phyloP scores from a whole-genome alignment of 2,329 filamentous ascomycete species.

The Monilinia fructigena region DNA sequence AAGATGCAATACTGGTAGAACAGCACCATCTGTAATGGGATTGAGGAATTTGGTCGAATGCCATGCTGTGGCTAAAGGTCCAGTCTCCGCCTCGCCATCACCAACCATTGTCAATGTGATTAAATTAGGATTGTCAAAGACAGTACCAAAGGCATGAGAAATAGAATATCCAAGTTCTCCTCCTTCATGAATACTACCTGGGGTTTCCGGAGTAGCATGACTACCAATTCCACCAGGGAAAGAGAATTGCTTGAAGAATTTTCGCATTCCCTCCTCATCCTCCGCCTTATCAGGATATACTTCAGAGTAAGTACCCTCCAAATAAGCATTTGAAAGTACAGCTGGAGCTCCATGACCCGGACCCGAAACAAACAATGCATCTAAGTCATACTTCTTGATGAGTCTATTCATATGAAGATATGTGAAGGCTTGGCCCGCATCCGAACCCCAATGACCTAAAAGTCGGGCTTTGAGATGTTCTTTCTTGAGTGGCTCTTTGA shows the following conservation, averaged over 20 bases:
- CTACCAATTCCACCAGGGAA: constrained; percentile 78
- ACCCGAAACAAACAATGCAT: constrained; percentile 71
- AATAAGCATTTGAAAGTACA: constrained; percentile 71
- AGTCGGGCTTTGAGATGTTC: constrained; percentile 71
- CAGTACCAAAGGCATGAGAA: constrained; percentile 74
- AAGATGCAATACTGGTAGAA: constrained; percentile 73
- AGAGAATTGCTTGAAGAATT: constrained; percentile 81
- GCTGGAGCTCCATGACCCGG: constrained; percentile 77
- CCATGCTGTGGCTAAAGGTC: constrained; percentile 75
- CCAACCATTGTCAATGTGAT: constrained; percentile 78
- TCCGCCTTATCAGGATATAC: constrained; percentile 73
- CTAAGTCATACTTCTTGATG: constrained; percentile 75
- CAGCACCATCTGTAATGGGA: constrained; percentile 73
- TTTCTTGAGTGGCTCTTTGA: constrained; percentile 64
- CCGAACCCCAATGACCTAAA: constrained; percentile 76
- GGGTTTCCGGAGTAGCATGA: constrained; percentile 76
- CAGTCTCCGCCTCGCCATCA: constrained; percentile 79
- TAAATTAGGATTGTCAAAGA: constrained; percentile 72
- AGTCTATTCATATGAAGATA: constrained; percentile 81
- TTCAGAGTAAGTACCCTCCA: constrained; percentile 75
- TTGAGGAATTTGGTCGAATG: constrained; percentile 82
- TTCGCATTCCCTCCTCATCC: constrained; percentile 65
- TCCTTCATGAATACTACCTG: constrained; percentile 74
- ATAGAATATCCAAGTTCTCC: constrained; percentile 80
- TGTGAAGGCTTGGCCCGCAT: constrained; percentile 77